phyloP scores from a whole-genome alignment of 2,329 filamentous ascomycete species.

The Teratosphaeria gauchensis region DNA sequence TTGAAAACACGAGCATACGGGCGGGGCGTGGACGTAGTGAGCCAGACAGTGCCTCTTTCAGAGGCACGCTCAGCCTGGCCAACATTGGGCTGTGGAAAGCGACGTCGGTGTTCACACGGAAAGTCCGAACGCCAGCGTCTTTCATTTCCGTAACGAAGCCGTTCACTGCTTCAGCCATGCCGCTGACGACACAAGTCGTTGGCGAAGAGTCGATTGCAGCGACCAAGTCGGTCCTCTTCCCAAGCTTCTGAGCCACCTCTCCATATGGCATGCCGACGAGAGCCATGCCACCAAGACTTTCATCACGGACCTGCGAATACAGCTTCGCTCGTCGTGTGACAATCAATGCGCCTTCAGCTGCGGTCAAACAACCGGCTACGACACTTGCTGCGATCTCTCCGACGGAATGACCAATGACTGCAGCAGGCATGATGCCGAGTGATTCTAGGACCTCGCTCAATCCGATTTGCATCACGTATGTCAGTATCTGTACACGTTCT shows the following conservation, averaged over 20 bases:
- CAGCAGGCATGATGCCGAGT: background rate
- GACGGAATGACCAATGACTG: background rate
- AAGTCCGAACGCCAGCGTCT: background rate
- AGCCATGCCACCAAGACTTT: background rate
- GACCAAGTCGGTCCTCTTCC: background rate
- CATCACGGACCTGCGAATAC: background rate
- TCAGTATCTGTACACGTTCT: background rate
- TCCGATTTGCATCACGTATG: background rate
- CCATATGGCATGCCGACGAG: background rate
- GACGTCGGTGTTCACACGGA: background rate
- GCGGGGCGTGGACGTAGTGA: background rate
- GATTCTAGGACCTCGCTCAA: background rate
- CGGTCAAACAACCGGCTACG: background rate
- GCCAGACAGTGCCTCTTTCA: background rate
- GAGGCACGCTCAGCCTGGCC: background rate
- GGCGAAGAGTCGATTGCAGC: background rate
- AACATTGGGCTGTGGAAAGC: background rate
- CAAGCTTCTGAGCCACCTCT: background rate
- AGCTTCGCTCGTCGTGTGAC: background rate
- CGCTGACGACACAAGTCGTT: background rate
- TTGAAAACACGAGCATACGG: background rate
- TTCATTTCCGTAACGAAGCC: background rate
- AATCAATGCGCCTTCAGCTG: background rate
- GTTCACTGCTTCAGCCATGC: background rate
- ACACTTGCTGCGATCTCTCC: background rate